Conservation (phyloP, 2,329 filamentous ascomycete genomes). For the Tolypocladium amazonense region DNA sequence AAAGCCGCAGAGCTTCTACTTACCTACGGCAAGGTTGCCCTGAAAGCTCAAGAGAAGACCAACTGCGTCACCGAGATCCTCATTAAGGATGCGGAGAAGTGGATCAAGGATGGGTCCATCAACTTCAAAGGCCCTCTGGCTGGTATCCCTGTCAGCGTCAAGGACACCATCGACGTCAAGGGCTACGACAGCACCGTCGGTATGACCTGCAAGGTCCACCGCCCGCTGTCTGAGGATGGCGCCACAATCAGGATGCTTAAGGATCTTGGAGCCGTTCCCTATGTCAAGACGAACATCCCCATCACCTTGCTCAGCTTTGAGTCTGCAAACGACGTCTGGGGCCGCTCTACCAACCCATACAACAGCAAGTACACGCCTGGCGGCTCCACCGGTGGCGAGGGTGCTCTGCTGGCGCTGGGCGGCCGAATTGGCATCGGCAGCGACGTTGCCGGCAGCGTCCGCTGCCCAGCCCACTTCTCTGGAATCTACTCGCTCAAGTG, state of each 20-base stretch:
- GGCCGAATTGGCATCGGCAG: slow-evolving; percentile 84
- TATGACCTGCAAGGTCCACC: slow-evolving; percentile 62
- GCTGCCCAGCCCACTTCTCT: slow-evolving; percentile 78
- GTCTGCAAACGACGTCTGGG: slow-evolving; percentile 70
- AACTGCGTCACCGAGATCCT: slow-evolving; percentile 87
- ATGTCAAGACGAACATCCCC: slow-evolving; percentile 86
- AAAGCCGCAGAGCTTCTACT: slow-evolving; percentile 65
- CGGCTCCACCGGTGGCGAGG: slow-evolving; percentile 80
- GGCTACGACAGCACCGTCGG: slow-evolving; percentile 79
- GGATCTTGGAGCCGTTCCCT: slow-evolving; percentile 79
- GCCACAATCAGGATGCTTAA: slow-evolving; percentile 67
- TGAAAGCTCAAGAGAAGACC: slow-evolving; percentile 75
- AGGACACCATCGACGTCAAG: slow-evolving; percentile 68
- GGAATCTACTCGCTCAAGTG: slow-evolving; percentile 82
- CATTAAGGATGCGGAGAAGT: slow-evolving; percentile 65
- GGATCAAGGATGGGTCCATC: slow-evolving; percentile 46
- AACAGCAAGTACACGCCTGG: slow-evolving; percentile 77
- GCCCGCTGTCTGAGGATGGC: slow-evolving; percentile 58
- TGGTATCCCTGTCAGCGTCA: slow-evolving; percentile 77
- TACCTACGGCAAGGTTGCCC: slow-evolving; percentile 76
- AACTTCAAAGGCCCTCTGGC: slow-evolving; percentile 76
- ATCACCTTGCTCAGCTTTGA: slow-evolving; percentile 83
- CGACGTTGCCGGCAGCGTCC: slow-evolving; percentile 82
- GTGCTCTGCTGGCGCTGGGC: slow-evolving; percentile 69
- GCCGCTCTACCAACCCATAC: slow-evolving; percentile 71